A percentile compares a stretch with the other conserved stretches of the same genome.
These are phyloP conservation scores for Penicillium cosmopolitanum DNA, from an alignment of 495 filamentous ascomycete species.

Conservation along the genomic window DNA sequence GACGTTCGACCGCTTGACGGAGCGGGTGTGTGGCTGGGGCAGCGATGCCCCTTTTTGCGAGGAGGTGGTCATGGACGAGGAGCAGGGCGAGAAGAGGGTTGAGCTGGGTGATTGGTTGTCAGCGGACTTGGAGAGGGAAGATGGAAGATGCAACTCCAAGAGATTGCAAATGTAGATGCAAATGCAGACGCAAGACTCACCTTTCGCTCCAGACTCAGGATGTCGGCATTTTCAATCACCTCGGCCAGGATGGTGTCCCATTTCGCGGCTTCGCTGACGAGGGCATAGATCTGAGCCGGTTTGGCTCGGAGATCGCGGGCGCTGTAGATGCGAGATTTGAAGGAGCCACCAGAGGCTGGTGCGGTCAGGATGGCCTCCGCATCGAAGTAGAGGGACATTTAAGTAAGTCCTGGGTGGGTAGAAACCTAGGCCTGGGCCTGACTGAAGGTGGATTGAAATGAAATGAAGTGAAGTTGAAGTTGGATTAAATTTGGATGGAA, in stretches of 20 bases:
- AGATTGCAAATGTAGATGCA: constrained; percentile 18
- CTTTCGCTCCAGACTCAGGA: constrained; percentile 79
- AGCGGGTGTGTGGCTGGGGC: constrained; percentile 77
- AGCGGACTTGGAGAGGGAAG: constrained; percentile 35
- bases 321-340: constrained; percentile 79
- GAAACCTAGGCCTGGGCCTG: constrained; percentile 5
- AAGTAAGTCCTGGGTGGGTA: constrained; percentile 10
- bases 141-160: too few species aligned
- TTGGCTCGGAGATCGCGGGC: constrained; percentile 69
- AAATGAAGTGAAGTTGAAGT: constrained; percentile 6
- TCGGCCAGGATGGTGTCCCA: constrained; percentile 86
- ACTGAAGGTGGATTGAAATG: not conserved
- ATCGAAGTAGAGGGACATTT: constrained; percentile 96
- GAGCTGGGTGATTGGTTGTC: constrained; percentile 58
- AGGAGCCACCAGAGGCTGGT: constrained; percentile 68
- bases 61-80: constrained; percentile 82
- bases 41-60: constrained; percentile 79
- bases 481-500: not conserved
- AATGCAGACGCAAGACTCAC: constrained; percentile 46
- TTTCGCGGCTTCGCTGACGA: constrained; percentile 84
- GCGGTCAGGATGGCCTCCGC: constrained; percentile 72
- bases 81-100: constrained; percentile 79
- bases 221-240: constrained; percentile 74
- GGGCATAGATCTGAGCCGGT: constrained; percentile 81
- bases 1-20: constrained; percentile 69